These are phyloP conservation scores for Cutaneotrichosporon curvatum DNA, from an alignment of 1,284 basidiomycete genomes.

Conservation along the genomic window DNA sequence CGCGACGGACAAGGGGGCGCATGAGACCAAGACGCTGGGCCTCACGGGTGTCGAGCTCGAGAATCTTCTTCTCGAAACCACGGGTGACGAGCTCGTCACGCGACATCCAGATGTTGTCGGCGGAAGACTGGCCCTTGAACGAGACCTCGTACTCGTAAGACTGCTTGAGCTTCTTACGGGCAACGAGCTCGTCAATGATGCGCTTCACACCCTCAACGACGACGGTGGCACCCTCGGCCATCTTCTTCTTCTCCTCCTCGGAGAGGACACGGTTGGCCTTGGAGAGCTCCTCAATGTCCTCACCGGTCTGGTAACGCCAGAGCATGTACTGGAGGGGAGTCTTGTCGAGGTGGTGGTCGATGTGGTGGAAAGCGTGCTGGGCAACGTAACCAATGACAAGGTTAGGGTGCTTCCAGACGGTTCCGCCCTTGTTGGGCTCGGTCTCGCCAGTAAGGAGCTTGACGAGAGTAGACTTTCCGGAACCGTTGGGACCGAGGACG, in stretches of 20 bases:
- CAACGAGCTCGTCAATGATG: slow-evolving; percentile 81
- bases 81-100: slow-evolving; percentile 95
- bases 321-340: slow-evolving; percentile 97
- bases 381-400: slow-evolving; percentile 98
- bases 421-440: slow-evolving; percentile 91
- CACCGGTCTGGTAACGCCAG: slow-evolving; percentile 98
- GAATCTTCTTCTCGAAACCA: slow-evolving; percentile 97
- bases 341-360: slow-evolving; percentile 95
- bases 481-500: slow-evolving; percentile 92
- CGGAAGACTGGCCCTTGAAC: slow-evolving; percentile 84
- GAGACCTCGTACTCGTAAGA: slow-evolving; percentile 96
- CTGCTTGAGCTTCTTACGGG: slow-evolving; percentile 97
- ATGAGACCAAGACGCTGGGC: slow-evolving; percentile 93
- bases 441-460: slow-evolving; percentile 97
- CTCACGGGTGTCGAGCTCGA: slow-evolving; percentile 95
- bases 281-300: slow-evolving; percentile 91
- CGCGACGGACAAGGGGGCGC: slow-evolving; percentile 90
- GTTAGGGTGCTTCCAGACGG: slow-evolving; percentile 99
- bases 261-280: slow-evolving; percentile 82
- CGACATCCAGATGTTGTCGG: slow-evolving; percentile 93
- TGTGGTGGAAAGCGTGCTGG: slow-evolving; percentile 98
- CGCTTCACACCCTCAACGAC: slow-evolving; percentile 92
- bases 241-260: slow-evolving; percentile 86
- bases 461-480: slow-evolving; percentile 97
- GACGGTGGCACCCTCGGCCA: slow-evolving; percentile 86